Evolutionary conservation across 129 eudicot genomes (phyloP).

Genomic region (Ambrosia trifida): DNA sequence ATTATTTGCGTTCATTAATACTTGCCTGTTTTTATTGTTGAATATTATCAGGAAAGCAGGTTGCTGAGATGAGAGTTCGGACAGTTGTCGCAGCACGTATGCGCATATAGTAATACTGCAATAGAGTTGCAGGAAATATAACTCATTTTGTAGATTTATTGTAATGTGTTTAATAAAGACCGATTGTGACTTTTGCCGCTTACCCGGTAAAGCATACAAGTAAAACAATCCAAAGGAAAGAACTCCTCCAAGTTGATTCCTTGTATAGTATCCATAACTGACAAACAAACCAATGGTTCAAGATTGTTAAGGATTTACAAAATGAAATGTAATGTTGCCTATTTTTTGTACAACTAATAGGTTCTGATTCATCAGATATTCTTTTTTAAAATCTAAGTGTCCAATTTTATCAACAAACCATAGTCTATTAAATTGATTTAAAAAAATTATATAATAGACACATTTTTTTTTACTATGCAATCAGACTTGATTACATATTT

Average conservation of each 20-base stretch:
- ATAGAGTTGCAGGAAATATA: not conserved
- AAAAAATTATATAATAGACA: too few relatives aligned
- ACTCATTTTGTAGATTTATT: not conserved
- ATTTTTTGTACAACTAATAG: too few relatives aligned
- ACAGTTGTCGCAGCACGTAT: not conserved
- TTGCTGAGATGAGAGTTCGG: not conserved
- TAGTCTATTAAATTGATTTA: too few relatives aligned
- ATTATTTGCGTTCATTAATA: not conserved
- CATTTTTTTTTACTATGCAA: too few relatives aligned
- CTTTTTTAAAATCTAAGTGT: too few relatives aligned
- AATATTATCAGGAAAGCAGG: constrained; percentile 14
- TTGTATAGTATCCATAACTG: not conserved
- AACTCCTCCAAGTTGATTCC: too few relatives aligned
- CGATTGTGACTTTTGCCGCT: not conserved
- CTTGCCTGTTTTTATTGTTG: too few relatives aligned
- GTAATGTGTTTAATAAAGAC: not conserved
- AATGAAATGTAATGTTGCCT: too few relatives aligned
- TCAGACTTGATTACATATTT: too few relatives aligned
- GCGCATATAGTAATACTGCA: constrained; percentile 5
- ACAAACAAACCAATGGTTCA: not conserved
- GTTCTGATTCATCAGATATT: too few relatives aligned
- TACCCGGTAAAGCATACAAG: not conserved
- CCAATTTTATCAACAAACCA: too few relatives aligned
- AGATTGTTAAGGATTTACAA: not conserved
- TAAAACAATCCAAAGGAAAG: not conserved